Base-by-base conservation (phyloP, 2,329 filamentous ascomycete species). In the Clonostachys chloroleuca region DNA sequence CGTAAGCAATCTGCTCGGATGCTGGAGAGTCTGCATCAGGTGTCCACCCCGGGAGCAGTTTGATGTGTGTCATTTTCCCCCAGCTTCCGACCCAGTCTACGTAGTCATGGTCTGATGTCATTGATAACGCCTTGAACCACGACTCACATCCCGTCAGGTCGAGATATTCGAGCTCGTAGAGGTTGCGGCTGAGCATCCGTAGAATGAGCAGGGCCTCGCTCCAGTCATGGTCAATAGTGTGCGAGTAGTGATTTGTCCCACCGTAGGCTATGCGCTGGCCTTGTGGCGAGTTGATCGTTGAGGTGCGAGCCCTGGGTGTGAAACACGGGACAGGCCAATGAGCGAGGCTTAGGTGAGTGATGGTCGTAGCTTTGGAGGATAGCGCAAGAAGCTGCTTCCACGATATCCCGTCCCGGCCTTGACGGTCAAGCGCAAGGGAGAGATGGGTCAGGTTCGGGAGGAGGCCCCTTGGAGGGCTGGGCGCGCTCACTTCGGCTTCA, bases 281-380 rank as follows among this genome's bases (percentile, higher is more conserved):
- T 34, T 69, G 62, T 5, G 67, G 65, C 5, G 73, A 71, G 2
- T 69, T 61, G 3, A 83, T 61, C 3, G 73, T 72, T 1, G 76
- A 63, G 24, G 66, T 66, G 48, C 69, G 73, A 7, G 79, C 72
- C 52, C 77, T 75, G 9, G 77, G 77, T 3, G 78, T 80, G n/a
- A 81, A 62, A 14, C 72, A 73, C 3, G 82, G 82, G 44, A 74
- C 72, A 2, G 82, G 81, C 82, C 82, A 85, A 57, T 76, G 78
- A 14, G 80, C 79, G 7, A 85, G 68, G 52, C 75, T 81, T 39
- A 85, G 66, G 54, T 85, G 80, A 2, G 81, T 85, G 37, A 85
- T 62, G 13, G 69, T 73, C 1, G 70, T 70, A 7, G 82, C 59
- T 52, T 76, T 79, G 12, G 67, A 59, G 0, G 78, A 72, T n/a